Evolutionary conservation across 83 land plant species (phyloP).

Genomic region (Picea mariana): DNA sequence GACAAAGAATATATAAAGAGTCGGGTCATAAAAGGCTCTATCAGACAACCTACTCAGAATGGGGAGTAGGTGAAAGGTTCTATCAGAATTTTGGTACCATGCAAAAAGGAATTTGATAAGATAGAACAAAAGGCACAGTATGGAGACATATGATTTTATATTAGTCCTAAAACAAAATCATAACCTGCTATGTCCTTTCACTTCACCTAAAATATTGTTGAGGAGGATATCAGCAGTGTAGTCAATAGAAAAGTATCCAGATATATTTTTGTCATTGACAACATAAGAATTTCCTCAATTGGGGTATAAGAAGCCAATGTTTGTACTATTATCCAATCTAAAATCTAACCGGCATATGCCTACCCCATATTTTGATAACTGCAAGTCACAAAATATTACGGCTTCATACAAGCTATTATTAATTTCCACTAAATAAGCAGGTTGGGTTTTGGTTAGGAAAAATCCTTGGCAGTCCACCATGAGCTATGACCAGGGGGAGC

Average conservation of each 20-base stretch:
- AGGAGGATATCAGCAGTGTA: conserved; percentile 31
- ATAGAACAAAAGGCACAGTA: neutral
- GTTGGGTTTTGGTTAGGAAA: conserved; percentile 54
- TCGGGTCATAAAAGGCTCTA: neutral
- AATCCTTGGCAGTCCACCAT: conserved; percentile 65
- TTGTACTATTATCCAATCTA: conserved; percentile 54
- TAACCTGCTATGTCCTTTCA: neutral
- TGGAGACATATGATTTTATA: neutral
- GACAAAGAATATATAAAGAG: neutral
- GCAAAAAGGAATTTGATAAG: neutral
- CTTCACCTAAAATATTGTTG: conserved; percentile 15
- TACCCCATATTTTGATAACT: conserved; percentile 48
- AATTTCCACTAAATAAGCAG: conserved; percentile 33
- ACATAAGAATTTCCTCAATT: conserved; percentile 24
- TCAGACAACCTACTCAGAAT: neutral
- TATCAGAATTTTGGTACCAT: too few relatives aligned
- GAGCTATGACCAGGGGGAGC: conserved; percentile 53
- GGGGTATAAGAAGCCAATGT: conserved; percentile 29
- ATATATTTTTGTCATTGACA: conserved; percentile 44
- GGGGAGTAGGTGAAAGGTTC: neutral
- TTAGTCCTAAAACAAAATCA: neutral
- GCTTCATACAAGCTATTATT: conserved; percentile 16
- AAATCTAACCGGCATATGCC: conserved; percentile 53
- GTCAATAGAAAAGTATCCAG: conserved; percentile 55
- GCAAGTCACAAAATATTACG: conserved; percentile 51